These are phyloP conservation scores for Handroanthus guayacan DNA, from an alignment of 257 asterid species.

Conservation along the genomic window DNA sequence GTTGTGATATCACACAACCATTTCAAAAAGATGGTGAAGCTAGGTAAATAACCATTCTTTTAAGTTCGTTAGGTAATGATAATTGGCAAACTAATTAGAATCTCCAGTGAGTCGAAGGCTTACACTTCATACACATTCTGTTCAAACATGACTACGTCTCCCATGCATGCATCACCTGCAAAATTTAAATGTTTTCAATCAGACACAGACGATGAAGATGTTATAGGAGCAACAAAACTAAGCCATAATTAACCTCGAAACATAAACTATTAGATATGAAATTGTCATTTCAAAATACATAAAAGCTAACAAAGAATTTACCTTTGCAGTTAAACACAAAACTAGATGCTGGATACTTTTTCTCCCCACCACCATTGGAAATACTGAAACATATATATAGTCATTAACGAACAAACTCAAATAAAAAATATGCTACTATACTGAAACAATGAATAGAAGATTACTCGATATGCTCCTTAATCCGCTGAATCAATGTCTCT, in stretches of 20 bases:
- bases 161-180: constrained; percentile 93
- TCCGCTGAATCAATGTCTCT: constrained; percentile 64
- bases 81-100: constrained; percentile 1
- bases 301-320: constrained; percentile 28
- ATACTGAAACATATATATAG: constrained; percentile 52
- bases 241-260: background rate
- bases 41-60: background rate
- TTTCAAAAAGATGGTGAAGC: background rate
- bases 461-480: constrained; percentile 83
- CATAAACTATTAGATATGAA: background rate
- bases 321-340: constrained; percentile 89
- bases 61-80: background rate
- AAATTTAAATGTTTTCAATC: constrained; percentile 2
- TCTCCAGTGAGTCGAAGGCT: constrained; percentile 36
- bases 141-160: constrained; percentile 85
- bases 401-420: constrained; percentile 11
- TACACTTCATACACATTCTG: constrained; percentile 91
- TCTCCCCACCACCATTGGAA: constrained; percentile 74
- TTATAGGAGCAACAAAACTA: background rate
- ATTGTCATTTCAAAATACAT: background rate
- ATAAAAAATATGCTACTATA: background rate
- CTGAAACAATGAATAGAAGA: constrained; percentile 20
- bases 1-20: background rate
- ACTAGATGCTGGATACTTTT: constrained; percentile 76
- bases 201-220: background rate